Conservation (phyloP, 192 early-diverging fungal species). For the Mortierella hygrophila region DNA sequence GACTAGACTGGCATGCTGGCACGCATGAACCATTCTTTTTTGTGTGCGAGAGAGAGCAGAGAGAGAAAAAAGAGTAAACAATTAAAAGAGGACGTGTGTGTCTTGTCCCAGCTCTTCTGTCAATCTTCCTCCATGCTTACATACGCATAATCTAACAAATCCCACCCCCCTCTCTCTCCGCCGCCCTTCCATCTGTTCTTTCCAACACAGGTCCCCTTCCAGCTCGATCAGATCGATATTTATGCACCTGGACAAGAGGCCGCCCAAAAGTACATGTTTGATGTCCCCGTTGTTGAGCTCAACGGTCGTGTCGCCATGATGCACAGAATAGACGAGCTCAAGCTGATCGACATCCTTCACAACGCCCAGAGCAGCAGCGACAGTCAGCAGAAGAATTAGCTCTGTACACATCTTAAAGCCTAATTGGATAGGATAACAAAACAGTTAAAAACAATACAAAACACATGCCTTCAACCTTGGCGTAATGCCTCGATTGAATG, state of each 20-base stretch:
- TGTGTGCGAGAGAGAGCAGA: neutral
- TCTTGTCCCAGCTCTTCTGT: neutral
- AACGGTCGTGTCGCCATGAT: slow-evolving; percentile 60
- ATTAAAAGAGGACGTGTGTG: neutral
- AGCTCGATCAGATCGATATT: slow-evolving; percentile 51
- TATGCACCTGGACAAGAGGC: slow-evolving; percentile 47
- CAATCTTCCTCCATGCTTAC: neutral
- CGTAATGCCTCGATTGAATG: neutral
- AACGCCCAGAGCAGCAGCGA: slow-evolving; percentile 4
- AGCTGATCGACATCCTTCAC: slow-evolving; percentile 52
- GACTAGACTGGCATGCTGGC: too few relatives aligned
- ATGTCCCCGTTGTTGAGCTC: slow-evolving; percentile 67
- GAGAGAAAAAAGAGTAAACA: too few relatives aligned
- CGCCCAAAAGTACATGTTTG: slow-evolving; percentile 65
- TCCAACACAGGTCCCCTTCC: slow-evolving; percentile 32
- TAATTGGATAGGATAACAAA: too few relatives aligned
- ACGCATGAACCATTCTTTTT: neutral
- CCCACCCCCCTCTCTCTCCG: neutral
- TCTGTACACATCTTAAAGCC: too few relatives aligned
- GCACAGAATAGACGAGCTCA: slow-evolving; percentile 60
- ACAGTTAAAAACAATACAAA: neutral
- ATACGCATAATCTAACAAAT: neutral
- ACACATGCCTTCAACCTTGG: neutral
- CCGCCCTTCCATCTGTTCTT: neutral
- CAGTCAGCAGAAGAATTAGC: neutral